phyloP scores from a whole-genome alignment of 2,329 filamentous ascomycete species.

The Harringtonia lauricola region DNA sequence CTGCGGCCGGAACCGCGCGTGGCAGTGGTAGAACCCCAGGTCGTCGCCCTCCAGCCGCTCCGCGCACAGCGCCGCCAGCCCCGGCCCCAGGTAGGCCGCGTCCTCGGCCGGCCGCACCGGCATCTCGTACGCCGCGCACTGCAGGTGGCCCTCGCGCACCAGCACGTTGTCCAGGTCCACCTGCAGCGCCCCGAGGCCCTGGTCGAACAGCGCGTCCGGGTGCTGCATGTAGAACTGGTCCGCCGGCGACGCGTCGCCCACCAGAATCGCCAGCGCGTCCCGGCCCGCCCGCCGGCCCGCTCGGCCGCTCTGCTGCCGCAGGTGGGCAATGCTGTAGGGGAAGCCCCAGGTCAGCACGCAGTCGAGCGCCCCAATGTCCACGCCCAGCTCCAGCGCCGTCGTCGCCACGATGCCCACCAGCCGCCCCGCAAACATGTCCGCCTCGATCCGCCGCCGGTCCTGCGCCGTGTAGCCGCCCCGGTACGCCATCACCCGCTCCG shows the following conservation, averaged over 20 bases:
- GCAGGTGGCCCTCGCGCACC: slow-evolving; percentile 84
- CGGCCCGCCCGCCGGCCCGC: slow-evolving; percentile 85
- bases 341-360: slow-evolving; percentile 92
- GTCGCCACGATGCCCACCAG: slow-evolving; percentile 90
- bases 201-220: slow-evolving; percentile 84
- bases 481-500: slow-evolving; percentile 83
- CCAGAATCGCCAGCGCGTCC: slow-evolving; percentile 80
- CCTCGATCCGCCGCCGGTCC: slow-evolving; percentile 79
- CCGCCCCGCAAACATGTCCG: slow-evolving; percentile 94
- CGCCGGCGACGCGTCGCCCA: slow-evolving; percentile 80
- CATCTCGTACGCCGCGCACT: slow-evolving; percentile 93
- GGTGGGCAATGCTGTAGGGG: slow-evolving; percentile 87
- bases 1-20: slow-evolving; percentile 74
- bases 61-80: slow-evolving; percentile 58
- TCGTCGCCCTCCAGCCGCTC: slow-evolving; percentile 65
- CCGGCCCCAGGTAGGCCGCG: slow-evolving; percentile 64
- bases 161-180: slow-evolving; percentile 89
- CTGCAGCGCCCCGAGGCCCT: slow-evolving; percentile 78
- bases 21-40: slow-evolving; percentile 79
- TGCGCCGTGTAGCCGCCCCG: slow-evolving; percentile 89
- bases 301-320: slow-evolving; percentile 87
- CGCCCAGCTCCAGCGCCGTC: slow-evolving; percentile 82
- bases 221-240: slow-evolving; percentile 98
- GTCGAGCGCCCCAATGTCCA: slow-evolving; percentile 90
- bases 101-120: slow-evolving; percentile 75